Percentiles rank a stretch among this genome's conserved stretches.
phyloP scores from a whole-genome alignment of 2,329 filamentous ascomycete species.

The Chrysoporthe deuterocubensis region DNA sequence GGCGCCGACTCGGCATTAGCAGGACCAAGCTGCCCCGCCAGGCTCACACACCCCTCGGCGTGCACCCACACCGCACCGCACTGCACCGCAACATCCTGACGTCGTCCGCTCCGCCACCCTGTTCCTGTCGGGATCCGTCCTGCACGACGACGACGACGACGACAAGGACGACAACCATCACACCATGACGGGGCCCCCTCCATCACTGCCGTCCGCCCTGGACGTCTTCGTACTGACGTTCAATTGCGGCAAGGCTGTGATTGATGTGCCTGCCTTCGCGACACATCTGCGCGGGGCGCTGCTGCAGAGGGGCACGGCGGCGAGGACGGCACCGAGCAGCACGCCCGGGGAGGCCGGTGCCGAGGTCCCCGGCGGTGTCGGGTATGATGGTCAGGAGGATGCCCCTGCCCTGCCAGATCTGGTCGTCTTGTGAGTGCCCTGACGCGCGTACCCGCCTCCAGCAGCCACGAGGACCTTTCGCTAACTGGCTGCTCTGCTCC shows the following conservation, averaged over 20 bases:
- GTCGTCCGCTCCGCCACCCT: not conserved
- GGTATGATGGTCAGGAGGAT: not conserved
- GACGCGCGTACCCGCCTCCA: not conserved
- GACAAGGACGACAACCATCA: not conserved
- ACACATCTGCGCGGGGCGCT: constrained; percentile 69
- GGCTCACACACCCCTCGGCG: constrained; percentile 10
- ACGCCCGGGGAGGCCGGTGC: not conserved
- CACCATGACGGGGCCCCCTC: not conserved
- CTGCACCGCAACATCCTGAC: not conserved
- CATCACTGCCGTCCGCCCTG: constrained; percentile 43
- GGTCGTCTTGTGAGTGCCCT: constrained; percentile 58
- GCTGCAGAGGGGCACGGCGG: constrained; percentile 36
- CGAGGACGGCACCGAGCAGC: constrained; percentile 33
- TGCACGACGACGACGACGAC: not conserved
- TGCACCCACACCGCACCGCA: not conserved
- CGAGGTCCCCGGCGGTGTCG: no score
- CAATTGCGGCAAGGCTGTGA: constrained; percentile 78
- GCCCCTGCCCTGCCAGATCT: constrained; percentile 54
- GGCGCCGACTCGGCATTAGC: not conserved
- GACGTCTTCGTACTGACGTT: constrained; percentile 83
- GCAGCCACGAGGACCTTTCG: not conserved
- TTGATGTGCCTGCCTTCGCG: constrained; percentile 73
- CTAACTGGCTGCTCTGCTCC: not conserved
- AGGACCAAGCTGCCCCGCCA: constrained; percentile 11
- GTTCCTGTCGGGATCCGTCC: not conserved